Evolutionary conservation across 768 basidiomycete species (phyloP), one percentile per base, ranked within the genome.

Genomic region (Leccinum disarticulatum): DNA sequence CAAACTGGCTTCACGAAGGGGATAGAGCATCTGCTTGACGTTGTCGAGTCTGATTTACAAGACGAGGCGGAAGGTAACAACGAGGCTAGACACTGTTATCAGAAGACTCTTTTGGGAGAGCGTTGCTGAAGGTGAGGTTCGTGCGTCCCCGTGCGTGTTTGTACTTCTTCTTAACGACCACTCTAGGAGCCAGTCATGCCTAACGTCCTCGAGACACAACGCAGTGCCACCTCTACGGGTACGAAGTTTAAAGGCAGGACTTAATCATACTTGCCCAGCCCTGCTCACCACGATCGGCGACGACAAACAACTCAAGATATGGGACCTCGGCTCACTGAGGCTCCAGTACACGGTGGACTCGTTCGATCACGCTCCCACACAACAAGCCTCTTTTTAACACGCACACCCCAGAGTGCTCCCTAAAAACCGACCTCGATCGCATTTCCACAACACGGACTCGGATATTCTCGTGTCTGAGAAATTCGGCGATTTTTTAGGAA

Each of bases 391-490:
- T 55, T 15, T 38, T 41, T 52, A 58, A 59, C 55, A 22, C 28
- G 27, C 22, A 43, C 27, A 41, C 54, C 14, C 35, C 55, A 95
- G 95, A 50, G 87, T 91, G n/a, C 78, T 95, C 2, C 87, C 90
- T 0, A 98, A 98, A 75, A 87, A 88, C 86, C 92, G 0, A 94
- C 93, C 0, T 78, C 78, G 2, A 69, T 97, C 30, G 71, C 75
- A 0, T 86, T 97, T 64, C 87, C 0, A 74, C 69, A 4, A 80
- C n/a, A n/a, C n/a, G n/a, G n/a, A 86, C 47, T 82, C 81, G 0
- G 85, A 81, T 1, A 86, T 99, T 59, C 72, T 98, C 2, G 85
- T 92, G 13, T 85, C 93, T 2, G 96, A 99, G 74, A 98, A 97
- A 74, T 95, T 97, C 62, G 96, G 96, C 0, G 96, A 98, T 68